phyloP scores from a whole-genome alignment of 2,329 filamentous ascomycete genomes.

The Chrysoporthe puriensis region DNA sequence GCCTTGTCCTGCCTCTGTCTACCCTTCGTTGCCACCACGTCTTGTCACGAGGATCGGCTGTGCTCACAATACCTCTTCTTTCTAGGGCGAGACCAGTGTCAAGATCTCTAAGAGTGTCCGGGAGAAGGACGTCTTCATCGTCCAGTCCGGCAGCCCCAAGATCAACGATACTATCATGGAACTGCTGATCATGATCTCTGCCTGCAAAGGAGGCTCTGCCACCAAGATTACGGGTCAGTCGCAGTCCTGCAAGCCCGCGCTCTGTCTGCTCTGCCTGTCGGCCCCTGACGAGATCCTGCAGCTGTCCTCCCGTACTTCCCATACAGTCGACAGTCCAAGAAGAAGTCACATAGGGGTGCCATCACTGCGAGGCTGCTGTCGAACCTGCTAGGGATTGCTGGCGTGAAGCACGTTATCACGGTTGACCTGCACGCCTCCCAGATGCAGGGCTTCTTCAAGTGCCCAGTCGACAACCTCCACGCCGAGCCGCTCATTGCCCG shows the following conservation, averaged over 20 bases:
- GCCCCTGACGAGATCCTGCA: constrained; percentile 40
- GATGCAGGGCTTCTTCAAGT: constrained; percentile 99
- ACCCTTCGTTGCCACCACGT: constrained; percentile 21
- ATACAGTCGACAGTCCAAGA: constrained; percentile 99
- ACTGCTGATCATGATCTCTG: constrained; percentile 97
- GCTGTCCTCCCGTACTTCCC: constrained; percentile 94
- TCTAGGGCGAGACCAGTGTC: constrained; percentile 70
- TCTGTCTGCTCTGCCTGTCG: constrained; percentile 1
- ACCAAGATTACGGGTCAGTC: constrained; percentile 87
- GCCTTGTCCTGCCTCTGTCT: constrained; percentile 26
- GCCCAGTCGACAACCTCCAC: constrained; percentile 95
- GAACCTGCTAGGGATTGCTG: constrained; percentile 89
- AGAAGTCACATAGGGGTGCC: constrained; percentile 94
- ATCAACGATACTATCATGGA: constrained; percentile 99
- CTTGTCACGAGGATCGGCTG: constrained; percentile 16
- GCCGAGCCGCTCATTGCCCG: constrained; percentile 93
- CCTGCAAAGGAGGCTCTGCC: constrained; percentile 95
- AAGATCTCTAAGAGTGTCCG: constrained; percentile 77
- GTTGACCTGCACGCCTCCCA: constrained; percentile 96
- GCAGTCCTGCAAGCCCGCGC: constrained; percentile 19
- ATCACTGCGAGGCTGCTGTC: constrained; percentile 98
- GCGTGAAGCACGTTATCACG: constrained; percentile 96
- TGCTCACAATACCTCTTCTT: constrained; percentile 31
- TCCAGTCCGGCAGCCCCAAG: constrained; percentile 92
- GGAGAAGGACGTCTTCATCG: constrained; percentile 98